Conservation (phyloP, 345 rosid species). For the Ceriops tagal region DNA sequence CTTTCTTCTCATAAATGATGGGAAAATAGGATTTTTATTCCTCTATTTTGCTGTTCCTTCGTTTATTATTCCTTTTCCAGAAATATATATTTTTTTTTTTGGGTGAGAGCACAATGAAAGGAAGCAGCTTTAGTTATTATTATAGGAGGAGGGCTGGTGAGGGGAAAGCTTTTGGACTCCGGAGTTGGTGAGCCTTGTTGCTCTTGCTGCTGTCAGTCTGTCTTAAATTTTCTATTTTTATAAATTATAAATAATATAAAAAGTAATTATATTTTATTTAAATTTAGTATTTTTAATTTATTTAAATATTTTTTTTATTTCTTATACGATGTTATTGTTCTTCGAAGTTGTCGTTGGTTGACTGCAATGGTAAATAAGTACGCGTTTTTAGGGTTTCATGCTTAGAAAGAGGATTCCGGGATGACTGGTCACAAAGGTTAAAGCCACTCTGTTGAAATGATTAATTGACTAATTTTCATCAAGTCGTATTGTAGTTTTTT, state of each 20-base stretch:
- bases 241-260: no score
- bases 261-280: no score
- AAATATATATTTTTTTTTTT: neutral
- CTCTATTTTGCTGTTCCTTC: constrained; percentile 1
- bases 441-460: no score
- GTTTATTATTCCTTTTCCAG: neutral
- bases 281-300: no score
- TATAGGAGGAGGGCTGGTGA: neutral
- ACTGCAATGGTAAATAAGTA: constrained; percentile 29
- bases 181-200: constrained; percentile 17
- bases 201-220: neutral
- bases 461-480: no score
- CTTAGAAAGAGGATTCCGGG: constrained; percentile 18
- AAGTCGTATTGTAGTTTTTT: no score
- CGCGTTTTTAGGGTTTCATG: constrained; percentile 35
- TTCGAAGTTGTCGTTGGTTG: constrained; percentile 13
- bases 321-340: neutral
- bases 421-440: constrained; percentile 43
- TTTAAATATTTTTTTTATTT: no score
- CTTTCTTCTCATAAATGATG: neutral
- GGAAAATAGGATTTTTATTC: constrained; percentile 12
- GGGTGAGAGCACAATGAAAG: neutral
- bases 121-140: neutral
- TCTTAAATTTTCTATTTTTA: neutral
- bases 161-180: constrained; percentile 1